These are phyloP conservation scores for Xerocomellus intermedius DNA, from an alignment of 768 basidiomycete genomes.

Conservation along the genomic window DNA sequence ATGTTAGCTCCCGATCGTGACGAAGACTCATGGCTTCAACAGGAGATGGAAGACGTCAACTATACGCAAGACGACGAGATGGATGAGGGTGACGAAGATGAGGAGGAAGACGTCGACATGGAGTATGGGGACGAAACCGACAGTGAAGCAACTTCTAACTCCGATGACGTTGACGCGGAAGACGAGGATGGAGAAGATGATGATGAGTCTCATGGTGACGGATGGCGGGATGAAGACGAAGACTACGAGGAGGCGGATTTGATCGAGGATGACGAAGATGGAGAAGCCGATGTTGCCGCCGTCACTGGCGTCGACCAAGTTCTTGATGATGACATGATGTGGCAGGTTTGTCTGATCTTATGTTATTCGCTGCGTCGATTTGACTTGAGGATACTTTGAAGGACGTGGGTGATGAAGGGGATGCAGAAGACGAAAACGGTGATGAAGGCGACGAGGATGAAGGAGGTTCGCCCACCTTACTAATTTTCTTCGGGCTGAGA, in stretches of 20 bases:
- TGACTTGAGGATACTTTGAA: conserved; percentile 24
- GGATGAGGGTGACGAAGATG: conserved; percentile 78
- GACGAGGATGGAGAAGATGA: conserved; percentile 62
- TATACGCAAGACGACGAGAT: conserved; percentile 70
- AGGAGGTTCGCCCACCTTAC: conserved; percentile 13
- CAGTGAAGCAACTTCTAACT: conserved; percentile 77
- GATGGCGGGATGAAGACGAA: conserved; percentile 59
- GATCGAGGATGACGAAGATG: conserved; percentile 60
- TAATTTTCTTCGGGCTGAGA: not conserved
- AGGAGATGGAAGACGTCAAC: conserved; percentile 87
- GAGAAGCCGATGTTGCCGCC: conserved; percentile 45
- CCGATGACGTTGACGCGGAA: conserved; percentile 66
- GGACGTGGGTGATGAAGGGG: conserved; percentile 57
- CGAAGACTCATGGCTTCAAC: conserved; percentile 15
- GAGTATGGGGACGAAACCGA: conserved; percentile 83
- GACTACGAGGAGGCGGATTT: conserved; percentile 60
- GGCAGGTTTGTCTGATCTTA: conserved; percentile 46
- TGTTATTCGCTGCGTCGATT: not conserved
- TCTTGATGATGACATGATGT: conserved; percentile 52
- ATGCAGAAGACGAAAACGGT: conserved; percentile 59
- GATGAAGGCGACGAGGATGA: conserved; percentile 47
- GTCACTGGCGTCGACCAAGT: conserved; percentile 50
- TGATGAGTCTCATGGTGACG: conserved; percentile 42
- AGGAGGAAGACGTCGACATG: conserved; percentile 84
- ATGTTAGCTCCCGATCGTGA: conserved; percentile 1